phyloP scores from a whole-genome alignment of 352 stramenopile species.

The Pythium sp. region DNA sequence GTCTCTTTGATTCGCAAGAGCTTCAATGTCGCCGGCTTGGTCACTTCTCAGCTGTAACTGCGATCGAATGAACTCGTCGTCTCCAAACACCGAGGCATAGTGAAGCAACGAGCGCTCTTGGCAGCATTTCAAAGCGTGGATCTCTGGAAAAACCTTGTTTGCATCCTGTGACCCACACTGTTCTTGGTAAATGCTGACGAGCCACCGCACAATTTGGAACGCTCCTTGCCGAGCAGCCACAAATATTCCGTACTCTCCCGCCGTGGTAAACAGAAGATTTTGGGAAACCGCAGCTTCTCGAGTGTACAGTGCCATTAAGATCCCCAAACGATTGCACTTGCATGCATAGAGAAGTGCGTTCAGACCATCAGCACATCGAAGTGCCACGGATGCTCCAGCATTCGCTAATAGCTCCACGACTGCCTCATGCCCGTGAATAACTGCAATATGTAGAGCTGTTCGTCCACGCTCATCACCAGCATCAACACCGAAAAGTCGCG shows the following conservation, averaged over 20 bases:
- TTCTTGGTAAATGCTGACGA: constrained; percentile 30
- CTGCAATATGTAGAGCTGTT: constrained; percentile 47
- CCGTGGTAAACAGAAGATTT: constrained; percentile 23
- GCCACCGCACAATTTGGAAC: constrained; percentile 55
- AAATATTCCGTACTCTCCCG: constrained; percentile 45
- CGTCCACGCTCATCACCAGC: constrained; percentile 29
- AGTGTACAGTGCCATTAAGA: constrained; percentile 44
- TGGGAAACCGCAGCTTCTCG: constrained; percentile 16
- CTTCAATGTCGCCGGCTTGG: not conserved
- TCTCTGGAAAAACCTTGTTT: not conserved
- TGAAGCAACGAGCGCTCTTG: constrained; percentile 42
- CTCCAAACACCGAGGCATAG: constrained; percentile 42
- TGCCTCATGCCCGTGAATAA: constrained; percentile 42
- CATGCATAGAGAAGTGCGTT: constrained; percentile 51
- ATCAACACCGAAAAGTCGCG: constrained; percentile 2
- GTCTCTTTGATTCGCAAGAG: constrained; percentile 35
- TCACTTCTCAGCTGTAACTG: not conserved
- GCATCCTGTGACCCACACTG: not conserved
- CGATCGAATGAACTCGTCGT: constrained; percentile 29
- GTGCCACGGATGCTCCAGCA: constrained; percentile 33
- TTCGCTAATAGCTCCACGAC: constrained; percentile 35
- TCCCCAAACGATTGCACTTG: constrained; percentile 44
- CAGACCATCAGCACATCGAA: constrained; percentile 32
- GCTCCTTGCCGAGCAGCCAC: constrained; percentile 33
- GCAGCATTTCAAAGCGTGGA: constrained; percentile 21